A percentile compares a stretch with the other conserved stretches of the same genome.
These are phyloP conservation scores for Bacidia rubella DNA, from an alignment of 495 filamentous ascomycete species.

Conservation along the genomic window DNA sequence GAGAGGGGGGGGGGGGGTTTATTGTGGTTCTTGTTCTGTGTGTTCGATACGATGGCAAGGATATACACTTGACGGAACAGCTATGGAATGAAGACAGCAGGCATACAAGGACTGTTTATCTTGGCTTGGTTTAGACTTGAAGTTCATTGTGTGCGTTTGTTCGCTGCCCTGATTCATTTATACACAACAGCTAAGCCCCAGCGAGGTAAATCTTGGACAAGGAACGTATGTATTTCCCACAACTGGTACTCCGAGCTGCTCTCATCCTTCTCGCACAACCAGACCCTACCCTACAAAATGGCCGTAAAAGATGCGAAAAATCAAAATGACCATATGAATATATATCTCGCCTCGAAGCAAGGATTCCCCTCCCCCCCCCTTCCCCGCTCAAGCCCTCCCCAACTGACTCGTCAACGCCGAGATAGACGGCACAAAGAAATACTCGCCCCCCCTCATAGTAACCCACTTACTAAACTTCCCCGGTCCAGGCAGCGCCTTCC, in stretches of 20 bases:
- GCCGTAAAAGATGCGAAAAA: neutral
- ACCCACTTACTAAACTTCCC: constrained; percentile 14
- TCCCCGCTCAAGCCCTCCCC: neutral
- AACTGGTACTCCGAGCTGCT: neutral
- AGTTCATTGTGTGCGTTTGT: neutral
- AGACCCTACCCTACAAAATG: neutral
- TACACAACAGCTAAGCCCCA: neutral
- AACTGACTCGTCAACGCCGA: constrained; percentile 9
- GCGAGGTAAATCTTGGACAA: neutral
- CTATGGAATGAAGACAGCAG: neutral
- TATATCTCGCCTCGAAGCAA: too few relatives aligned
- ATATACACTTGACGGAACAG: neutral
- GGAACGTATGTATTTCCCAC: neutral
- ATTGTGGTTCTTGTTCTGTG: neutral
- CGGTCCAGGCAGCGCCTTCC: neutral
- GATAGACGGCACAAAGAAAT: constrained; percentile 21
- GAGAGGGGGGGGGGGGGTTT: too few relatives aligned
- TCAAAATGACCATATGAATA: too few relatives aligned
- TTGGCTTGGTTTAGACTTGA: neutral
- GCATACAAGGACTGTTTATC: neutral
- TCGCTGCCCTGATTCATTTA: neutral
- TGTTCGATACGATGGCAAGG: neutral
- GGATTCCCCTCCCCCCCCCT: too few relatives aligned
- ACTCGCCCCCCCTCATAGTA: constrained; percentile 20
- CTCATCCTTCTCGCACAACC: neutral